phyloP scores from a whole-genome alignment of 257 asterid genomes.

The Solanum neorickii region DNA sequence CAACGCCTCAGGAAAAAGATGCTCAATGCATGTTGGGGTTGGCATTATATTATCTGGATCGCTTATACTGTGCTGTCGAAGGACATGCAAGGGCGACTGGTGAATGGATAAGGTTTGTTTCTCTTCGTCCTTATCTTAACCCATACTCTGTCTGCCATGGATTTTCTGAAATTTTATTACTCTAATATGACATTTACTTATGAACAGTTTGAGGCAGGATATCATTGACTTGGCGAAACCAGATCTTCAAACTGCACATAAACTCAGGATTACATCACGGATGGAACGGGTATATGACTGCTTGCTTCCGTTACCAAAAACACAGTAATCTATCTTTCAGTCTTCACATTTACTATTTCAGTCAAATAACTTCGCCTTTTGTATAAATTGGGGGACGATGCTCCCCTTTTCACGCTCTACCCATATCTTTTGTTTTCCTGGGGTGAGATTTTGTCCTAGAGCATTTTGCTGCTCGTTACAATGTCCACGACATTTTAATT shows the following conservation, averaged over 20 bases:
- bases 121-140: background rate
- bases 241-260: constrained; percentile 32
- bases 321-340: constrained; percentile 7
- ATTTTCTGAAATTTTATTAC: background rate
- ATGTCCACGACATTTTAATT: background rate
- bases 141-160: background rate
- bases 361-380: background rate
- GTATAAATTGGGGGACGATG: background rate
- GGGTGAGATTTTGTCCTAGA: background rate
- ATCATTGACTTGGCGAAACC: constrained; percentile 82
- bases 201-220: constrained; percentile 72
- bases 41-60: constrained; percentile 69
- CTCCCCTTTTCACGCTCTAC: background rate
- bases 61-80: constrained; percentile 69
- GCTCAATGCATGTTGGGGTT: constrained; percentile 77
- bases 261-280: constrained; percentile 52
- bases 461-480: background rate
- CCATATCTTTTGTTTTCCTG: background rate
- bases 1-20: constrained; percentile 55
- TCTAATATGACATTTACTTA: background rate
- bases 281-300: constrained; percentile 83
- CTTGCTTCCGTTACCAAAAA: constrained; percentile 64
- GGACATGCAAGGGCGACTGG: constrained; percentile 77
- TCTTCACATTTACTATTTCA: background rate
- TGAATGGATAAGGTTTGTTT: constrained; percentile 82